Evolutionary conservation across 2,329 filamentous ascomycete genomes (phyloP).

Genomic region (Ophiocordyceps sinensis): DNA sequence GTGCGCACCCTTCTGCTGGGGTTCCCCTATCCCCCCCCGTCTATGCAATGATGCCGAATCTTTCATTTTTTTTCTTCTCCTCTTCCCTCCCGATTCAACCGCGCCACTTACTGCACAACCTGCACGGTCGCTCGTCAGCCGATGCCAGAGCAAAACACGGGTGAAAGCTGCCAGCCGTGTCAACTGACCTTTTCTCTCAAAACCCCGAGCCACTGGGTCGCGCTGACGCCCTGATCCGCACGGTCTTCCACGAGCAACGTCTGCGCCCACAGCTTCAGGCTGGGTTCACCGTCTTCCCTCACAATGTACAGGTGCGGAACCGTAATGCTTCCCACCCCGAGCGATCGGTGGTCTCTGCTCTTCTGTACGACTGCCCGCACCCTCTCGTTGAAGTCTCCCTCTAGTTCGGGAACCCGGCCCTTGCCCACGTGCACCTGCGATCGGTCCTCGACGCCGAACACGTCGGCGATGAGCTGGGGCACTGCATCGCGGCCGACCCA

Average conservation of each 20-base stretch:
- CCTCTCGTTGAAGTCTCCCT: constrained; percentile 93
- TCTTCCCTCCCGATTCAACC: not conserved
- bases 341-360: constrained; percentile 72
- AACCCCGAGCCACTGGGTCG: constrained; percentile 83
- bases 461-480: constrained; percentile 73
- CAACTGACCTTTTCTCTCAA: constrained; percentile 77
- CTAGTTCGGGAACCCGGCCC: constrained; percentile 68
- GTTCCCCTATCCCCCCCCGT: not conserved
- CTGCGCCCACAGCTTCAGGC: constrained; percentile 91
- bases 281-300: constrained; percentile 89
- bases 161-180: not conserved
- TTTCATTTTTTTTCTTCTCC: not conserved
- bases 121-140: not conserved
- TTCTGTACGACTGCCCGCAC: constrained; percentile 84
- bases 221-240: constrained; percentile 84
- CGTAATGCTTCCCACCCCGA: constrained; percentile 85
- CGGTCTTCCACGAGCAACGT: constrained; percentile 90
- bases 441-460: constrained; percentile 78
- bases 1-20: not conserved
- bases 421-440: constrained; percentile 84
- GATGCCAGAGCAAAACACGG: not conserved
- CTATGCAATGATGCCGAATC: constrained; percentile 1
- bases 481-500: constrained; percentile 93
- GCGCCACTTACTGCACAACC: constrained; percentile 2
- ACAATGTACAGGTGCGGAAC: constrained; percentile 88